Evolutionary conservation across 352 stramenopile species (phyloP).

Genomic region (Plasmopara halstedii): DNA sequence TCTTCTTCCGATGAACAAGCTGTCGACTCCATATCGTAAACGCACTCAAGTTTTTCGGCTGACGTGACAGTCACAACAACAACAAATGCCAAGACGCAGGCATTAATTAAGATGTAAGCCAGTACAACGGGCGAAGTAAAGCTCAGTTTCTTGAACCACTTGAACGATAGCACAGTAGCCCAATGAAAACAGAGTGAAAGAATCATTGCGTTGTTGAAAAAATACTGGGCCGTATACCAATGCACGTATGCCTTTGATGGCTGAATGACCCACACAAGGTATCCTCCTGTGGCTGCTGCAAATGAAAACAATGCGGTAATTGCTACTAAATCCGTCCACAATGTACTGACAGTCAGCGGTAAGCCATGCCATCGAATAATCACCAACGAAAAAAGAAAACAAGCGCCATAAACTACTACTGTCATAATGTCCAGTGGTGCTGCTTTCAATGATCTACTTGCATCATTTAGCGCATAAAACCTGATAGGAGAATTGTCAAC

Average conservation of each 20-base stretch:
- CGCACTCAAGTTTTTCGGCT: conserved; percentile 56
- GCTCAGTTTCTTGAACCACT: conserved; percentile 83
- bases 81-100: conserved; percentile 58
- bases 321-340: conserved; percentile 83
- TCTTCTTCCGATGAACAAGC: conserved; percentile 47
- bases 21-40: conserved; percentile 58
- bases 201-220: conserved; percentile 85
- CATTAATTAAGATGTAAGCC: conserved; percentile 58
- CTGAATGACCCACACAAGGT: conserved; percentile 76
- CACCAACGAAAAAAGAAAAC: conserved; percentile 74
- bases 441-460: conserved; percentile 43
- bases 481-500: conserved; percentile 53
- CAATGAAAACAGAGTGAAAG: conserved; percentile 85
- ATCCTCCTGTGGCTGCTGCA: conserved; percentile 65
- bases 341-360: conserved; percentile 68
- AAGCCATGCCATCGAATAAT: conserved; percentile 83
- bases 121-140: conserved; percentile 74
- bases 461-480: conserved; percentile 37
- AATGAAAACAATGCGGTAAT: conserved; percentile 80
- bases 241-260: conserved; percentile 81
- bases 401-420: conserved; percentile 61
- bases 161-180: conserved; percentile 76
- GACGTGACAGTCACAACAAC: conserved; percentile 44
- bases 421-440: conserved; percentile 63
- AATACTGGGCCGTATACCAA: conserved; percentile 82